A percentile compares a stretch with the other conserved stretches of the same genome.
These are phyloP conservation scores for Chlamydomonas asymmetrica DNA, from an alignment of 139 green algal species.

Conservation along the genomic window DNA sequence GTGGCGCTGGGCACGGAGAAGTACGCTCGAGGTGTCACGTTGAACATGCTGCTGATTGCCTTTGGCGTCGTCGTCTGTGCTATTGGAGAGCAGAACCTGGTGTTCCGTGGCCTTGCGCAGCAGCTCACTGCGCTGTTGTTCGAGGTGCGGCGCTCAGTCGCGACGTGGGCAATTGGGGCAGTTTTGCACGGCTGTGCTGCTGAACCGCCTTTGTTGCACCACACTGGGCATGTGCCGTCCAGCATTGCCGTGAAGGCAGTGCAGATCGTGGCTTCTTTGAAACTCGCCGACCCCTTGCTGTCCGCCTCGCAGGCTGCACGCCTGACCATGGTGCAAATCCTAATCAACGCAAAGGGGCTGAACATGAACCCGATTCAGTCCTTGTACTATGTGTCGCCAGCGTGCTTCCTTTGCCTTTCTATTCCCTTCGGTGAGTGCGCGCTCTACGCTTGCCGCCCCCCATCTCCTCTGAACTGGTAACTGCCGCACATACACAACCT, in stretches of 20 bases:
- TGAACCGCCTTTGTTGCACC: too few relatives aligned
- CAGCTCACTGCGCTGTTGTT: conserved; percentile 88
- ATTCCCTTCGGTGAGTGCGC: conserved; percentile 68
- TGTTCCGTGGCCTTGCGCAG: conserved; percentile 82
- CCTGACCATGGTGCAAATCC: conserved; percentile 87
- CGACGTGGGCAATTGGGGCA: too few relatives aligned
- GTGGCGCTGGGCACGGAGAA: conserved; percentile 81
- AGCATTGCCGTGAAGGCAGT: too few relatives aligned
- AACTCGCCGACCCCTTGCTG: conserved; percentile 49
- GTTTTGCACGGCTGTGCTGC: too few relatives aligned
- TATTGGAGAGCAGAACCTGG: conserved; percentile 86
- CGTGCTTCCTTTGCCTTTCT: conserved; percentile 75
- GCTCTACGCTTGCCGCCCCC: too few relatives aligned
- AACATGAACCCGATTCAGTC: conserved; percentile 87
- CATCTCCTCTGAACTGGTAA: background rate
- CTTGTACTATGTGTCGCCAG: conserved; percentile 90
- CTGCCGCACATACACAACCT: too few relatives aligned
- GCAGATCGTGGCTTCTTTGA: too few relatives aligned
- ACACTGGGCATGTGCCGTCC: too few relatives aligned
- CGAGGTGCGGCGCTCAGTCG: conserved; percentile 54
- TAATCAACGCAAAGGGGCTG: conserved; percentile 84
- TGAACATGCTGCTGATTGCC: conserved; percentile 90
- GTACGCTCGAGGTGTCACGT: conserved; percentile 52
- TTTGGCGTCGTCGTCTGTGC: conserved; percentile 84
- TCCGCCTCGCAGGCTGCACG: conserved; percentile 73